Percentiles rank a stretch among this genome's conserved stretches.
These are phyloP conservation scores for Podaxis sp. DNA, from an alignment of 768 basidiomycete genomes.

Conservation along the genomic window DNA sequence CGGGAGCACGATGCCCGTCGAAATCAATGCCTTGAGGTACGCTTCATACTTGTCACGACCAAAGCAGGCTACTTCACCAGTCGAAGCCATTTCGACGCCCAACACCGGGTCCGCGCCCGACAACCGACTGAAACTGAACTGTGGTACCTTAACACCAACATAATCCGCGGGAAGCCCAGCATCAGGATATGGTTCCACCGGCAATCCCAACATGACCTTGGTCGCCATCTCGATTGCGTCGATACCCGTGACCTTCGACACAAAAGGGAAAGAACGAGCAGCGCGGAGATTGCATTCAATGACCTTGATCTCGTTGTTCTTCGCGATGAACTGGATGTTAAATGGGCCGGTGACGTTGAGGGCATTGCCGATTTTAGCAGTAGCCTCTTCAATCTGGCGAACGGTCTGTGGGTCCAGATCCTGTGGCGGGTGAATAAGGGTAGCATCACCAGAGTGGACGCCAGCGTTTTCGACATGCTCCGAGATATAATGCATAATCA, in stretches of 20 bases:
- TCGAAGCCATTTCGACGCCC: slow-evolving; percentile 99
- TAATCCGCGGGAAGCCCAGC: slow-evolving; percentile 86
- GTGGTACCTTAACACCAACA: slow-evolving; percentile 99
- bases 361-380: slow-evolving; percentile 95
- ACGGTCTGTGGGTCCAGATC: slow-evolving; percentile 97
- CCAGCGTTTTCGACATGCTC: slow-evolving; percentile 99
- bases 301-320: slow-evolving; percentile 99
- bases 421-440: slow-evolving; percentile 96
- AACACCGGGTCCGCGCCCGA: slow-evolving; percentile 97
- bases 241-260: slow-evolving; percentile 96
- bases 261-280: slow-evolving; percentile 97
- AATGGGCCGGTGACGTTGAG: slow-evolving; percentile 97
- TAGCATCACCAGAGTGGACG: slow-evolving; percentile 98
- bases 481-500: slow-evolving; percentile 99
- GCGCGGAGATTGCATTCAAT: slow-evolving; percentile 99
- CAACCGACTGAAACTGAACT: slow-evolving; percentile 96
- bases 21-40: slow-evolving; percentile 94
- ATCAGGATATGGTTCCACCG: slow-evolving; percentile 89
- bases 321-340: slow-evolving; percentile 99
- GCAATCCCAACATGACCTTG: slow-evolving; percentile 93
- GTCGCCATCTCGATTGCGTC: slow-evolving; percentile 99
- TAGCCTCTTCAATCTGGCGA: slow-evolving; percentile 93
- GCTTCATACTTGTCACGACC: slow-evolving; percentile 98
- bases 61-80: slow-evolving; percentile 98
- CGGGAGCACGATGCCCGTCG: slow-evolving; percentile 91